phyloP scores from a whole-genome alignment of 495 filamentous ascomycete species.

The Aspergillus ostianus region DNA sequence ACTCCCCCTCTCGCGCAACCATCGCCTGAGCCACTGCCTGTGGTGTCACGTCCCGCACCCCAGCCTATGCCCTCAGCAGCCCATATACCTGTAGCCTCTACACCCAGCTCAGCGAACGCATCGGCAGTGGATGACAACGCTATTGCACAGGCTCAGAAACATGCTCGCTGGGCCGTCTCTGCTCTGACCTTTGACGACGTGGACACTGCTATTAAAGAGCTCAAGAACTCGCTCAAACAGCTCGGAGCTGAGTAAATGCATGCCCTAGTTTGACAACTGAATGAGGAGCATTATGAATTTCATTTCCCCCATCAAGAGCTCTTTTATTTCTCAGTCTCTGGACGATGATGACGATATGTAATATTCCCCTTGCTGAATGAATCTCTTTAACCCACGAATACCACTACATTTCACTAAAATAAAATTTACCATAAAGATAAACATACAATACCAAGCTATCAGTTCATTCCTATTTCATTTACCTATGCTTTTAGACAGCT shows the following conservation, averaged over 20 bases:
- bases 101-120: constrained; percentile 19
- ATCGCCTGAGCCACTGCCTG: constrained; percentile 17
- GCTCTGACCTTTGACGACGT: constrained; percentile 97
- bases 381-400: background rate
- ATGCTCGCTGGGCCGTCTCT: constrained; percentile 95
- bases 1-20: constrained; percentile 23
- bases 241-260: constrained; percentile 37
- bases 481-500: no score
- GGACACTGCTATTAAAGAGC: constrained; percentile 81
- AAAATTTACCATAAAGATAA: background rate
- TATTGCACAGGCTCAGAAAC: constrained; percentile 82
- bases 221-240: constrained; percentile 64
- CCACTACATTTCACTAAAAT: background rate
- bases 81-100: constrained; percentile 20
- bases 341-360: background rate
- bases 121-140: constrained; percentile 65
- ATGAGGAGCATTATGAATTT: background rate
- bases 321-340: no score
- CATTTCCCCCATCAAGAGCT: background rate
- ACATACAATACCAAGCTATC: background rate
- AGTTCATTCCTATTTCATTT: no score
- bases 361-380: background rate
- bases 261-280: background rate
- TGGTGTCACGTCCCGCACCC: constrained; percentile 16
- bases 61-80: constrained; percentile 23